Percentiles rank a stretch among this genome's conserved stretches.
Evolutionary conservation across 805 yeast genomes (phyloP).

Genomic region (Nakazawaea molendinolei): DNA sequence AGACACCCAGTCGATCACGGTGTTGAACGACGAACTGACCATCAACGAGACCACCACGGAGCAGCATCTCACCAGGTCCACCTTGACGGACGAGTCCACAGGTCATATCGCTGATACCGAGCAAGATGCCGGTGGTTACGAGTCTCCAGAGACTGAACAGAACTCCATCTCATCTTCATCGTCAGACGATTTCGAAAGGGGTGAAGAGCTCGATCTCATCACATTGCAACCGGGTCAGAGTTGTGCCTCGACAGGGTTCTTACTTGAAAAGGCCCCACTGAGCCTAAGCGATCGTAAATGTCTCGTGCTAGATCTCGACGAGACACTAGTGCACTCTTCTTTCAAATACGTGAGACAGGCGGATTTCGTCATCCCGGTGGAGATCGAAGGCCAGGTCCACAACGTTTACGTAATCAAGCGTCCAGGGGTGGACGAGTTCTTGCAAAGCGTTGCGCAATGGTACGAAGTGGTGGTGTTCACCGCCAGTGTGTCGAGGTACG

Average conservation of each 20-base stretch:
- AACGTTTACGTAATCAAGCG: conserved; percentile 94
- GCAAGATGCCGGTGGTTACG: conserved; percentile 10
- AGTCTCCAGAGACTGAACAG: conserved; percentile 7
- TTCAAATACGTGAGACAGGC: conserved; percentile 89
- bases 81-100: conserved; percentile 9
- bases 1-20: conserved; percentile 17
- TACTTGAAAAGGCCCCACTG: conserved; percentile 50
- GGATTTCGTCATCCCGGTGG: conserved; percentile 96
- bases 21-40: conserved; percentile 16
- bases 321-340: conserved; percentile 92
- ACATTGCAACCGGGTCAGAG: conserved; percentile 68
- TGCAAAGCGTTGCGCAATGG: conserved; percentile 73
- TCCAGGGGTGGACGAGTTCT: conserved; percentile 96
- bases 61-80: conserved; percentile 3
- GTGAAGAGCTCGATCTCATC: conserved; percentile 49
- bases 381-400: conserved; percentile 86
- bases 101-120: conserved; percentile 7
- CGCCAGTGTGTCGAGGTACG: conserved; percentile 91
- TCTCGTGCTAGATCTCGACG: conserved; percentile 87
- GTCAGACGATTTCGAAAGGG: conserved; percentile 15
- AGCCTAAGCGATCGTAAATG: conserved; percentile 66
- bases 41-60: conserved; percentile 18
- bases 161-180: conserved; percentile 10
- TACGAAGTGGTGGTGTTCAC: conserved; percentile 96
- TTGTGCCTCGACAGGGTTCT: conserved; percentile 56